Evolutionary conservation across 352 stramenopile species (phyloP).

Genomic region (Thalassiosira livingstoniorum): DNA sequence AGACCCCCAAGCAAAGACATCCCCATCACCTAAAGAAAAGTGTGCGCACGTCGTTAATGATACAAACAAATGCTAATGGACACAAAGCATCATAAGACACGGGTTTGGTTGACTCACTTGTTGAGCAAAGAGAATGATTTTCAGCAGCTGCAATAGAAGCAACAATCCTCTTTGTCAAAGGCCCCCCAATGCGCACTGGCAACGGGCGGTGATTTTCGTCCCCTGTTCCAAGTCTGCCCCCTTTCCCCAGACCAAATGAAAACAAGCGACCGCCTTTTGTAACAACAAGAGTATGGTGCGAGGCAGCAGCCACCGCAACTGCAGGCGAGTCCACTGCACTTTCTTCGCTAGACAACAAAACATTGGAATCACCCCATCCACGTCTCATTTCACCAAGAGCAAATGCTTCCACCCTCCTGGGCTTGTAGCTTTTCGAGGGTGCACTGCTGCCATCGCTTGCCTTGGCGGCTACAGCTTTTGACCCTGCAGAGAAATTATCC

Average conservation of each 20-base stretch:
- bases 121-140: slow-evolving; percentile 85
- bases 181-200: slow-evolving; percentile 69
- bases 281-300: slow-evolving; percentile 80
- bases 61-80: too few species aligned
- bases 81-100: too few species aligned
- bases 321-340: slow-evolving; percentile 61
- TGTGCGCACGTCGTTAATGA: not conserved
- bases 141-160: slow-evolving; percentile 75
- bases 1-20: slow-evolving; percentile 82
- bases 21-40: slow-evolving; percentile 52
- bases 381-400: slow-evolving; percentile 58
- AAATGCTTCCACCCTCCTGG: slow-evolving; percentile 74
- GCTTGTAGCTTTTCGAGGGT: slow-evolving; percentile 33
- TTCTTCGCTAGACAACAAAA: slow-evolving; percentile 28
- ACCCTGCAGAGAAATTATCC: slow-evolving; percentile 8
- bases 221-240: slow-evolving; percentile 73
- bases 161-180: slow-evolving; percentile 64
- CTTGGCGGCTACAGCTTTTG: not conserved
- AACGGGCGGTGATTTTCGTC: slow-evolving; percentile 72
- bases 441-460: not conserved
- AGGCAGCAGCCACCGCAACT: slow-evolving; percentile 67
- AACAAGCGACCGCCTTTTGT: slow-evolving; percentile 76
- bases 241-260: slow-evolving; percentile 82
- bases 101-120: slow-evolving; percentile 34
- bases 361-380: slow-evolving; percentile 34